Percentiles rank a stretch among this genome's conserved stretches.
These are phyloP conservation scores for Teratosphaeria destructans DNA, from an alignment of 2,329 filamentous ascomycete species.

Conservation along the genomic window DNA sequence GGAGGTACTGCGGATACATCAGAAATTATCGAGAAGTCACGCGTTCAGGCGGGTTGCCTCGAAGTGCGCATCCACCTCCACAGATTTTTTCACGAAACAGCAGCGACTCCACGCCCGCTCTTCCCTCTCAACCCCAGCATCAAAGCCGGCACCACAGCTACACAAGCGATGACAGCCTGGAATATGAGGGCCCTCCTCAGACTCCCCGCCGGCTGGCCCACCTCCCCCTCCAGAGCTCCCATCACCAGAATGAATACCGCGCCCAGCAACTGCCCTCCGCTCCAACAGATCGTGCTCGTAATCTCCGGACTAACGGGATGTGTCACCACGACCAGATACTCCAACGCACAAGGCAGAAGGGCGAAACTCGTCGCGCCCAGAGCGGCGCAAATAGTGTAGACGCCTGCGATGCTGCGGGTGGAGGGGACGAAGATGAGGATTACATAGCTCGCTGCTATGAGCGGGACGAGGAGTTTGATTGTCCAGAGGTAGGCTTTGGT, in stretches of 20 bases:
- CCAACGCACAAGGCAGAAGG: constrained; percentile 72
- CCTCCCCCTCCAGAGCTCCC: constrained; percentile 56
- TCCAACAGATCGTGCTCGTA: constrained; percentile 74
- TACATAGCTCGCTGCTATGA: constrained; percentile 60
- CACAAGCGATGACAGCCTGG: constrained; percentile 59
- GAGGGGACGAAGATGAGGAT: constrained; percentile 70
- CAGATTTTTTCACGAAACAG: too few species aligned
- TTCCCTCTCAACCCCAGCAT: not conserved
- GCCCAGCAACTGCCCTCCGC: constrained; percentile 74
- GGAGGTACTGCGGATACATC: too few species aligned
- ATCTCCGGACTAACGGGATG: constrained; percentile 82
- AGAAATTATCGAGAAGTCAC: too few species aligned
- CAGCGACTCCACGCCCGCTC: not conserved
- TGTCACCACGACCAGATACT: constrained; percentile 77
- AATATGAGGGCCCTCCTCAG: constrained; percentile 72
- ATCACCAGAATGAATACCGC: constrained; percentile 75
- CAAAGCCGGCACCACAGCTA: constrained; percentile 33
- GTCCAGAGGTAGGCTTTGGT: constrained; percentile 68
- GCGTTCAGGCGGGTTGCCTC: too few species aligned
- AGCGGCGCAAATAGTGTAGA: constrained; percentile 64
- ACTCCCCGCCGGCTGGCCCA: constrained; percentile 36
- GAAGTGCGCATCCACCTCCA: too few species aligned
- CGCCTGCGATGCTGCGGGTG: constrained; percentile 51
- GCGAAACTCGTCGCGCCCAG: constrained; percentile 72
- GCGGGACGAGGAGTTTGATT: constrained; percentile 63